Percentiles rank a stretch among this genome's conserved stretches.
These are phyloP conservation scores for Lippia alba DNA, from an alignment of 305 asterid species.

Conservation along the genomic window DNA sequence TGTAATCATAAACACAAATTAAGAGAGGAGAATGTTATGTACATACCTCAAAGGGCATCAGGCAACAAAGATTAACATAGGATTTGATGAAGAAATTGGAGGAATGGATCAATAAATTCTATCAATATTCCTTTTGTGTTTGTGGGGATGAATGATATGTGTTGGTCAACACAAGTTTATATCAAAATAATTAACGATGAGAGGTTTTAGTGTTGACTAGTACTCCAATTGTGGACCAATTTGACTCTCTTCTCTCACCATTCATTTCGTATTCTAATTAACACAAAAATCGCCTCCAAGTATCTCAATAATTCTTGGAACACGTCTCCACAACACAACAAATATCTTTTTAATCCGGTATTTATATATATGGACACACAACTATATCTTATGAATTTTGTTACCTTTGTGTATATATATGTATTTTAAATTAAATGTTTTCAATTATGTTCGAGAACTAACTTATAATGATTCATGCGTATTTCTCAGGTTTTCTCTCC, in stretches of 20 bases:
- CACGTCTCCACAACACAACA: background rate
- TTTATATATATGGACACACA: no score
- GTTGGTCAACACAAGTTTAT: background rate
- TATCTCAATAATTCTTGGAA: background rate
- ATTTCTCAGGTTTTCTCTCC: no score
- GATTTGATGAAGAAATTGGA: background rate
- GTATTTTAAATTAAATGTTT: no score
- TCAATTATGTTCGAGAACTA: no score
- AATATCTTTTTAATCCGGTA: no score
- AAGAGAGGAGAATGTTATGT: background rate
- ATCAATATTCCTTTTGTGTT: background rate
- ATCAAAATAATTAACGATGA: slow-evolving; percentile 9
- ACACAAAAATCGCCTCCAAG: no score
- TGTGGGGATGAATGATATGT: background rate
- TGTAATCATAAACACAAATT: background rate
- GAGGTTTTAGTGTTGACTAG: slow-evolving; percentile 30
- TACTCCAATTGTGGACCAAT: background rate
- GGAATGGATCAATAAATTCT: background rate
- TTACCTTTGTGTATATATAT: no score
- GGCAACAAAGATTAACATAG: background rate
- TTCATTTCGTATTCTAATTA: background rate
- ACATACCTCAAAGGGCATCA: no score
- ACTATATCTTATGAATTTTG: no score
- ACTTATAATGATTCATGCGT: no score
- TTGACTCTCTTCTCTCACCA: slow-evolving; percentile 19